Evolutionary conservation across 768 basidiomycete genomes (phyloP), one percentile per base, ranked within the genome.

Genomic region (Rhodotorula taiwanensis): DNA sequence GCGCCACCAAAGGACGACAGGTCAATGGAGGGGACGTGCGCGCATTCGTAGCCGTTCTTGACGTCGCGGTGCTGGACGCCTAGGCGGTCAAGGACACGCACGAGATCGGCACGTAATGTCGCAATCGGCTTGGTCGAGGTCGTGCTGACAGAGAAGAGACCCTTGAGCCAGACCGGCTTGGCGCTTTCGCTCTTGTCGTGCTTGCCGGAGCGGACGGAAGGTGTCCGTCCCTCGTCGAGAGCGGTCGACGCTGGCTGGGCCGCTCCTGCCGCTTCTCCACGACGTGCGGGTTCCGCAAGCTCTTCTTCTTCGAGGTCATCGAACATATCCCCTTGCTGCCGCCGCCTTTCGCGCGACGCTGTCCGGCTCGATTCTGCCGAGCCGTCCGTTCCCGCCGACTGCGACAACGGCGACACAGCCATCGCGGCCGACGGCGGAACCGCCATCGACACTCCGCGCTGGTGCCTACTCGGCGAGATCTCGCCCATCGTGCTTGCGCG

Each of bases 101-200:
- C 81, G 67, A 99, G 86, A 76, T 98, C 94, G 60, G 80, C 77
- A 76, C 89, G 88, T 77, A 98, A 85, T 14, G 83, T 80, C 20
- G 81, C 76, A 8, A 90, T 87, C 10, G 88, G 74, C 73, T 94
- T 97, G 8, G 91, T 91, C 31, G 91, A 88, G 3, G 95, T 99
- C 10, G 95, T 99, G 9, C 89, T 86, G 45, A 99, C 95, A 70
- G 90, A 92, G 79, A 99, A 97, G 52, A 99, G 74, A 10, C 95
- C 95, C 77, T 98, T 99, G 72, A 98, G 78, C 77, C 89, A 94
- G 50, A 97, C 84, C 2, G 95, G 89, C 78, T 97, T 98, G 73
- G 89, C 86, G 60, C 89, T 87, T 76, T 84, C 85, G 69, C 81
- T 77, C n/a, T 58, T n/a, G 16, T 41, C 49, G 15, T 55, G 48